Conservation (phyloP, 2,329 filamentous ascomycete genomes). For the Tolypocladium nubicola region DNA sequence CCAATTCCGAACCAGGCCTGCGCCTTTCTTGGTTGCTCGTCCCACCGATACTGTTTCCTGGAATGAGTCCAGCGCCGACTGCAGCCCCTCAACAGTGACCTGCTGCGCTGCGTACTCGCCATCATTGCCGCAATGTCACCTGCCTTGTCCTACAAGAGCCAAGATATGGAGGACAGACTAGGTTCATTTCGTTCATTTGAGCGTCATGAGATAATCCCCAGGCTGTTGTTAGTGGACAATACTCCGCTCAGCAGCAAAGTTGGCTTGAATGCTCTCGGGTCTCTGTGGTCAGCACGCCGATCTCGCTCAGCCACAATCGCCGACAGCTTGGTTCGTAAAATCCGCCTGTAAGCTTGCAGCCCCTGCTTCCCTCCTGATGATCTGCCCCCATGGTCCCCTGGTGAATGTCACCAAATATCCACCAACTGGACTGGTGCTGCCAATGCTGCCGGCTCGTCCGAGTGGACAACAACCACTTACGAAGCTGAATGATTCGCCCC, state of each 20-base stretch:
- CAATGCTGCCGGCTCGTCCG: background rate
- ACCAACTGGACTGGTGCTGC: background rate
- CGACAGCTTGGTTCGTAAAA: background rate
- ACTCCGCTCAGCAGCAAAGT: background rate
- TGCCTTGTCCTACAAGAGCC: background rate
- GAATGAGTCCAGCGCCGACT: background rate
- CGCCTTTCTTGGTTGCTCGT: background rate
- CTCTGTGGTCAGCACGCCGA: background rate
- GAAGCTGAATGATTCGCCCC: background rate
- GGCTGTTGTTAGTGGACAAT: too few relatives aligned
- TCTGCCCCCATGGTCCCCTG: background rate
- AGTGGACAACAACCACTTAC: background rate
- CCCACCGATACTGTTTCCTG: background rate
- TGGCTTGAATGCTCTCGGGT: background rate
- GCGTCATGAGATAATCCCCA: too few relatives aligned
- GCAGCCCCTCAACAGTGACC: background rate
- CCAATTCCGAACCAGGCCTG: background rate
- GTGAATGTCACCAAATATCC: background rate
- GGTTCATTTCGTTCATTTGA: background rate
- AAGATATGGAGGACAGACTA: too few relatives aligned
- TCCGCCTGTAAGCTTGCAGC: background rate
- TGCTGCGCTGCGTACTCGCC: background rate
- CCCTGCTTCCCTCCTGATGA: background rate
- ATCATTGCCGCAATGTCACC: background rate
- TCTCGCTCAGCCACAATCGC: background rate